Evolutionary conservation across 2,329 filamentous ascomycete species (phyloP).

Genomic region (Pseudonectria foliicola): DNA sequence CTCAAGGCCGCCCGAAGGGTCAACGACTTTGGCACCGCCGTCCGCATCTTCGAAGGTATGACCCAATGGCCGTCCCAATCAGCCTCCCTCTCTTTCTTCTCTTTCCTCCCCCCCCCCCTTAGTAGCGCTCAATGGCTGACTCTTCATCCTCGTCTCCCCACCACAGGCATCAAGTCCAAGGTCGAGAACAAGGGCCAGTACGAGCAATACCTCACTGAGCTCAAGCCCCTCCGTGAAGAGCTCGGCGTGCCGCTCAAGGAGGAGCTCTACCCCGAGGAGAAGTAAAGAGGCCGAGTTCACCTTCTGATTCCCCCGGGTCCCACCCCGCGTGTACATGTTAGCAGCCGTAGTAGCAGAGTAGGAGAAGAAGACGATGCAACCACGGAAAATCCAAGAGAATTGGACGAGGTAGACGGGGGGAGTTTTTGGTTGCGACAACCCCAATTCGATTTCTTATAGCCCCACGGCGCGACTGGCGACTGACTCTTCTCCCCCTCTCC

Average conservation of each 20-base stretch:
- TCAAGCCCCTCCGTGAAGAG: conserved; percentile 88
- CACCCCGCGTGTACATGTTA: conserved; percentile 32
- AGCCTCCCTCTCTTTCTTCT: conserved; percentile 7
- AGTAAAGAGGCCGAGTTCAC: conserved; percentile 28
- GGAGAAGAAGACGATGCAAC: conserved; percentile 16
- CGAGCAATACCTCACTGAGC: conserved; percentile 89
- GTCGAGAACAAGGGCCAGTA: conserved; percentile 98
- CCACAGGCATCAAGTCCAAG: conserved; percentile 90
- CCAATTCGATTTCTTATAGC: conserved; percentile 28
- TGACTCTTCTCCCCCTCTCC: conserved; percentile 16
- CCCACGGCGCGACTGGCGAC: conserved; percentile 16
- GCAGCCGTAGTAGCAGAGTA: conserved; percentile 6
- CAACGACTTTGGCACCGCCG: conserved; percentile 97
- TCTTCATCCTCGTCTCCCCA: conserved; percentile 5
- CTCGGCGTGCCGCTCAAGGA: conserved; percentile 88
- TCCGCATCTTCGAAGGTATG: conserved; percentile 97
- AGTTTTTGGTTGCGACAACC: conserved; percentile 23
- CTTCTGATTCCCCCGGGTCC: conserved; percentile 12
- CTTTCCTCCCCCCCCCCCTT: neutral
- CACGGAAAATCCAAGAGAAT: conserved; percentile 17
- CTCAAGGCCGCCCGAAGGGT: conserved; percentile 91
- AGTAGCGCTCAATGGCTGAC: conserved; percentile 12
- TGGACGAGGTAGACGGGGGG: conserved; percentile 21
- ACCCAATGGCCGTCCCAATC: conserved; percentile 11
- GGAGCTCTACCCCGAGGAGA: conserved; percentile 72